A percentile compares a stretch with the other conserved stretches of the same genome.
phyloP scores from a whole-genome alignment of 1,139 yeast species.

The Suhomyces wounanorum region DNA sequence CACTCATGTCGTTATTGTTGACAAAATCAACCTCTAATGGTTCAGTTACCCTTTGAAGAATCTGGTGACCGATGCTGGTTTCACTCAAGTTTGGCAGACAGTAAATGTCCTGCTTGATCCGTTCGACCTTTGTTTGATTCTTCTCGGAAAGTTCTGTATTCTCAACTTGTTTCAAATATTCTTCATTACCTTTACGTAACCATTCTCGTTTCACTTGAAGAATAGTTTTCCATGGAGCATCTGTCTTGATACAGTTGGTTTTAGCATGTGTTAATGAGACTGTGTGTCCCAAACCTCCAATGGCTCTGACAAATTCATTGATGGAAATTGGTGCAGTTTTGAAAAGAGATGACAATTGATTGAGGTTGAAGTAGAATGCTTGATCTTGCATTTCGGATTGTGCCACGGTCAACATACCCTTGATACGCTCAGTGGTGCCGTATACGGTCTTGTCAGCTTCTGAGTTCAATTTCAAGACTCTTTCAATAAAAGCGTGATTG shows the following conservation, averaged over 20 bases:
- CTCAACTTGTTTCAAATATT: constrained; percentile 20
- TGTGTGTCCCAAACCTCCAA: constrained; percentile 81
- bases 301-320: constrained; percentile 68
- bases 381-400: constrained; percentile 58
- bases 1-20: constrained; percentile 55
- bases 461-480: constrained; percentile 57
- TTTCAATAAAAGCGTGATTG: constrained; percentile 62
- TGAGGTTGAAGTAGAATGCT: constrained; percentile 84
- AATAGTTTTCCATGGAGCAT: constrained; percentile 81
- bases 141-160: constrained; percentile 31
- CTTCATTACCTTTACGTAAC: constrained; percentile 49
- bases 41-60: constrained; percentile 43
- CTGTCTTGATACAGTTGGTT: constrained; percentile 82
- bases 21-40: constrained; percentile 49
- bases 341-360: constrained; percentile 70
- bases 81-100: constrained; percentile 40
- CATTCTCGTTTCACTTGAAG: constrained; percentile 75
- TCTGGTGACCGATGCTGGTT: constrained; percentile 60
- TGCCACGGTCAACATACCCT: constrained; percentile 91
- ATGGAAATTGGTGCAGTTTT: constrained; percentile 85
- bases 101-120: constrained; percentile 28
- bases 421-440: constrained; percentile 79
- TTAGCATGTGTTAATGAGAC: constrained; percentile 89
- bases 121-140: constrained; percentile 26
- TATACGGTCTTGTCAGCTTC: constrained; percentile 54